Conservation (phyloP, 495 filamentous ascomycete species). For the Hyaloscypha variabilis region DNA sequence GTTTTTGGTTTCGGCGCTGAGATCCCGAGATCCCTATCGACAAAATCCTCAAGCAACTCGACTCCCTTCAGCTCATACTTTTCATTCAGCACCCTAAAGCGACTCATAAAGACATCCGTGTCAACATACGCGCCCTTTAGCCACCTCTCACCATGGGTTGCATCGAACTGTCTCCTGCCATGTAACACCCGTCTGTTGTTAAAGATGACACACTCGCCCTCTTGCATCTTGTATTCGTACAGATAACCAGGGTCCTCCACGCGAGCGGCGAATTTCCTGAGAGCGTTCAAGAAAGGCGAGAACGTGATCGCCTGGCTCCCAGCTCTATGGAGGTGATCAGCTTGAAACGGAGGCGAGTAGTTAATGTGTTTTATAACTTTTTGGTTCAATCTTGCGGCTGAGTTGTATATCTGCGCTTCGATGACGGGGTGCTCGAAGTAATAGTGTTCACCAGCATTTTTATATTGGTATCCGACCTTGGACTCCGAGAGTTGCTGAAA, state of each 20-base stretch:
- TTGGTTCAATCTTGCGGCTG: not conserved
- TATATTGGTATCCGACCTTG: conserved; percentile 68
- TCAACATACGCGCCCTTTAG: conserved; percentile 85
- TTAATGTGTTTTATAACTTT: conserved; percentile 47
- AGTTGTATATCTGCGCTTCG: conserved; percentile 26
- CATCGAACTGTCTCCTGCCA: conserved; percentile 72
- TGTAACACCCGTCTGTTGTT: conserved; percentile 81
- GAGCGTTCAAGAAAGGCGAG: conserved; percentile 43
- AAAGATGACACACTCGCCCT: conserved; percentile 86
- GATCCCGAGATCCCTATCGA: not conserved
- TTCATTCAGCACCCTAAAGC: conserved; percentile 45
- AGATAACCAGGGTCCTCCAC: conserved; percentile 52
- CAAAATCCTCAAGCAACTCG: not conserved
- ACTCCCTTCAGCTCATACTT: not conserved
- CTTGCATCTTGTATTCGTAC: conserved; percentile 71
- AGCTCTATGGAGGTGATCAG: conserved; percentile 37
- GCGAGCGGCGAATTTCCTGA: conserved; percentile 44
- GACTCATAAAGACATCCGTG: conserved; percentile 62
- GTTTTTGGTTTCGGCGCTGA: not conserved
- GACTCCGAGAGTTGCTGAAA: conserved; percentile 46
- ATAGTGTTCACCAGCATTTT: conserved; percentile 65
- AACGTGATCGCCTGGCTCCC: not conserved
- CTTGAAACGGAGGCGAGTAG: conserved; percentile 76
- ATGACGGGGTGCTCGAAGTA: conserved; percentile 57
- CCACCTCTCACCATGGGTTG: conserved; percentile 64